Evolutionary conservation across 2,329 filamentous ascomycete genomes (phyloP), one percentile per base, ranked within the genome.

Genomic region (Leptographium flavum): DNA sequence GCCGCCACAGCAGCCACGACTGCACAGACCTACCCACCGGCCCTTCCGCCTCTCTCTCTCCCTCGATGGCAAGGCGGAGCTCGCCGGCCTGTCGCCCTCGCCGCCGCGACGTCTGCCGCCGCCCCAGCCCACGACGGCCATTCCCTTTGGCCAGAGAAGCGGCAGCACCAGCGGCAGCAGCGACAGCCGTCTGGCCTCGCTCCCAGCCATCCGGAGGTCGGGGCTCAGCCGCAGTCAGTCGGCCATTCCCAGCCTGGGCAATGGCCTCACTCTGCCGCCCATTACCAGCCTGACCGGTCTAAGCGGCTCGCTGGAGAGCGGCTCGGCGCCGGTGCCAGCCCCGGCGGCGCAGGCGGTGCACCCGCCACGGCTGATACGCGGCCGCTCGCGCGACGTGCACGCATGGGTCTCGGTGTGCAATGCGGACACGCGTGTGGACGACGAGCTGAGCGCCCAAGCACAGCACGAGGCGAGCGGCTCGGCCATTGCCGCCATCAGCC

Each of bases 371-470:
- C 65, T 81, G 17, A 65, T 67, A 30, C 78, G 80, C 46, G 85
- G 85, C 45, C 76, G 90, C 46, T 94, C 88, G 47, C 79, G 86
- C 45, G 85, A 95, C 60, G 85, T 87, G 17, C 79, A 87, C 42
- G 84, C 83, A 7, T 95, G 90, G 90, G 86, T 94, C 57, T 87
- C 87, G 47, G 88, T 84, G 65, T 90, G 86, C 55, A 86, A 94
- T 57, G 79, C 81, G 8, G 84, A 92, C 52, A 67, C 75, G 43
- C 79, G 83, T 37, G 39, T 51, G 13, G 85, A 63, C 69, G 60
- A 87, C 56, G 83, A 87, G 52, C 66, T 94, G 45, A 87, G 81
- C 21, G 75, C 76, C n/a, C 82, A 86, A 53, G 83, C 84, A 10
- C 83, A 90, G 62, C 79, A 85, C 53, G 86, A 93, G 57, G 76